A percentile compares a stretch with the other conserved stretches of the same genome.
Evolutionary conservation across 805 yeast genomes (phyloP).

Genomic region (Pichia californica): DNA sequence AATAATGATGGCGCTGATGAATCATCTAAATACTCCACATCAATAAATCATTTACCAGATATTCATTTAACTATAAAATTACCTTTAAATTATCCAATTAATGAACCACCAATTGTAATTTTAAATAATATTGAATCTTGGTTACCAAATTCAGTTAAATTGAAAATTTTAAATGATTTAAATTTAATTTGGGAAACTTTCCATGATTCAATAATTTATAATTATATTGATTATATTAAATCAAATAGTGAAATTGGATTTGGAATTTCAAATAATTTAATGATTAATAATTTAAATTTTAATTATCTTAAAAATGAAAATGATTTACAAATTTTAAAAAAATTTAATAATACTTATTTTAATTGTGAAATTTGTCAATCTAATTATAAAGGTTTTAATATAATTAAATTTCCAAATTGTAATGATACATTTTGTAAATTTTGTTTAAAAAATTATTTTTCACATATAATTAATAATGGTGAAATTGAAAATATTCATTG

Average conservation of each 20-base stretch:
- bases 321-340: no score
- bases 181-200: constrained; percentile 6
- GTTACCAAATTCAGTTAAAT: constrained; percentile 18
- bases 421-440: constrained; percentile 42
- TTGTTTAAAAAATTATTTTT: constrained; percentile 40
- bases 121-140: constrained; percentile 26
- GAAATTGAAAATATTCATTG: constrained; percentile 49
- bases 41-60: constrained; percentile 29
- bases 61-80: constrained; percentile 26
- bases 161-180: constrained; percentile 15
- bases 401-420: constrained; percentile 37
- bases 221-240: constrained; percentile 12
- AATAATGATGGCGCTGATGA: no score
- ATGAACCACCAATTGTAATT: constrained; percentile 23
- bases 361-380: constrained; percentile 54
- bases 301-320: no score
- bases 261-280: constrained; percentile 22
- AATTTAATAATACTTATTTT: no score
- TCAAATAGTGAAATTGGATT: constrained; percentile 9
- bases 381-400: constrained; percentile 38
- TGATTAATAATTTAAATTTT: no score
- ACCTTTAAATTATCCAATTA: constrained; percentile 32
- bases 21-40: background rate
- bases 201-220: constrained; percentile 8
- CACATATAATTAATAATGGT: constrained; percentile 38